These are phyloP conservation scores for Porcisia hertigi DNA, from an alignment of 208 protist genomes.

Conservation along the genomic window DNA sequence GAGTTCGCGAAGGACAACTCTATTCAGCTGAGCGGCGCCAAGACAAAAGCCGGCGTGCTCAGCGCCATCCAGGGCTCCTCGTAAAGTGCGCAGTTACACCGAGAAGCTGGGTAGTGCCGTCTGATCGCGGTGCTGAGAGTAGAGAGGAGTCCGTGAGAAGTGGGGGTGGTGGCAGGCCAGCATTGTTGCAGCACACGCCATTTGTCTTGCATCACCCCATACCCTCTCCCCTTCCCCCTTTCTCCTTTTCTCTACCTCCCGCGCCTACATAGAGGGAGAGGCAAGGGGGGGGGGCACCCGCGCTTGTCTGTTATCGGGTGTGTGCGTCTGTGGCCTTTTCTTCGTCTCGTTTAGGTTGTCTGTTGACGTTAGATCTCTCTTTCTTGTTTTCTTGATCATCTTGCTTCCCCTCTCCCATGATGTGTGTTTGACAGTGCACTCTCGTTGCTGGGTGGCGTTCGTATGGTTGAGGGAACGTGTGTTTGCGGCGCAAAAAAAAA, in stretches of 20 bases:
- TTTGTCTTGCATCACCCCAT: not conserved
- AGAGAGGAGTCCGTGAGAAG: too few species aligned
- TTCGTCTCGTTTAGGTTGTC: constrained; percentile 4
- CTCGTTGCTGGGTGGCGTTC: not conserved
- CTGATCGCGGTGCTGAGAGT: not conserved
- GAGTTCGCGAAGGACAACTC: constrained; percentile 65
- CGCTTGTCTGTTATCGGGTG: not conserved
- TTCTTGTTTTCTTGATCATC: not conserved
- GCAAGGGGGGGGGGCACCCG: not conserved
- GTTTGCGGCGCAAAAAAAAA: not conserved
- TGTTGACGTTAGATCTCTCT: not conserved
- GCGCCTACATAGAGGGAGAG: not conserved
- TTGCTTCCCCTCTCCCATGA: not conserved
- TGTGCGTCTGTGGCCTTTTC: not conserved
- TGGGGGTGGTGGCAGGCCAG: not conserved
- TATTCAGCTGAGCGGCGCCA: constrained; percentile 45
- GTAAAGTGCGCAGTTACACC: not conserved
- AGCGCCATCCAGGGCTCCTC: constrained; percentile 40
- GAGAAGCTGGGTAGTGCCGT: not conserved
- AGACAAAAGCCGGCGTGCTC: constrained; percentile 69
- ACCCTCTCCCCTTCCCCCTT: not conserved
- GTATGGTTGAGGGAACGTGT: not conserved
- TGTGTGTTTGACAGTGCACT: not conserved
- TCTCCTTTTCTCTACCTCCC: not conserved
- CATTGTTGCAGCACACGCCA: not conserved